Evolutionary conservation across 805 yeast species (phyloP).

Genomic region (Candida patagonica): DNA sequence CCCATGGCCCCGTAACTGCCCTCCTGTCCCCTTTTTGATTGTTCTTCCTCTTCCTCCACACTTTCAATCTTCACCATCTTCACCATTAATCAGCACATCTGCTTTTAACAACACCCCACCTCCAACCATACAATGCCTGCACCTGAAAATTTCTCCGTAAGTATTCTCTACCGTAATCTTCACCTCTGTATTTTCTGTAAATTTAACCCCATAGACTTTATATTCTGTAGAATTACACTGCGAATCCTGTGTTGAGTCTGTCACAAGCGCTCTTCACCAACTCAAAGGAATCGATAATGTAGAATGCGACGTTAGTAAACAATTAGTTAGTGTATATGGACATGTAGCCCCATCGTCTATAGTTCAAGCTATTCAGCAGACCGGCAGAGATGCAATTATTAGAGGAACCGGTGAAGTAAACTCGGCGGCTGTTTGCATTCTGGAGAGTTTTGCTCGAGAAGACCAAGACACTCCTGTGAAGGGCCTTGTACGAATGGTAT

Average conservation of each 20-base stretch:
- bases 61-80: too few relatives aligned
- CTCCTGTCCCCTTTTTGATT: too few relatives aligned
- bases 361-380: constrained; percentile 54
- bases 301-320: constrained; percentile 47
- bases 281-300: constrained; percentile 42
- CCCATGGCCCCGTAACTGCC: too few relatives aligned
- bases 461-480: constrained; percentile 52
- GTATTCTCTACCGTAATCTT: too few relatives aligned
- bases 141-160: too few relatives aligned
- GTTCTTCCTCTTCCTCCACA: too few relatives aligned
- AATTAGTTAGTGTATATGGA: constrained; percentile 63
- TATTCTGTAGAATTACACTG: constrained; percentile 86
- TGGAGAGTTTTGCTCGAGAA: constrained; percentile 56
- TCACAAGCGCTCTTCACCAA: constrained; percentile 42
- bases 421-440: constrained; percentile 82
- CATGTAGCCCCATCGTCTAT: constrained; percentile 66
- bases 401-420: constrained; percentile 85
- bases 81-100: too few relatives aligned
- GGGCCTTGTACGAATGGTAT: constrained; percentile 80
- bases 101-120: too few relatives aligned
- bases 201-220: too few relatives aligned
- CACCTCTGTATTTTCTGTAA: too few relatives aligned
- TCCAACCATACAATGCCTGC: too few relatives aligned
- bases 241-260: constrained; percentile 55
- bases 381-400: constrained; percentile 84